Conservation (phyloP, 805 yeast species). For the Monosporozyma solicola region DNA sequence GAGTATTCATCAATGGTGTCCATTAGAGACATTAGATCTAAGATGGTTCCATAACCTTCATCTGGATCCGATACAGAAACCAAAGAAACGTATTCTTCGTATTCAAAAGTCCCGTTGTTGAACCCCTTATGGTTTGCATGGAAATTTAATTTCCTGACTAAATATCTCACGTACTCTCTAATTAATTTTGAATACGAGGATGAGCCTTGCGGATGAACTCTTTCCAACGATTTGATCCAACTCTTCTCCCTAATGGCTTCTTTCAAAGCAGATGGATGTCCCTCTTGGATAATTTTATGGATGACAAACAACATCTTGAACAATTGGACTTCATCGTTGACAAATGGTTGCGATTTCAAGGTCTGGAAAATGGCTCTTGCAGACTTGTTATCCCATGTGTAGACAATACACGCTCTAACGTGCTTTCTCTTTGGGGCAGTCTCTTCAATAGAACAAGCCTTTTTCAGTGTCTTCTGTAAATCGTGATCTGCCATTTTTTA, state of each 20-base stretch:
- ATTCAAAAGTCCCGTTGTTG: slow-evolving; percentile 84
- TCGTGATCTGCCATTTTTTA: slow-evolving; percentile 31
- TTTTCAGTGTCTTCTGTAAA: slow-evolving; percentile 40
- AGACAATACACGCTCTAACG: slow-evolving; percentile 90
- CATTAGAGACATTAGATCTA: slow-evolving; percentile 79
- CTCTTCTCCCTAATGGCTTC: slow-evolving; percentile 74
- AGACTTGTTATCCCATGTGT: slow-evolving; percentile 91
- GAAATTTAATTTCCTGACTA: slow-evolving; percentile 67
- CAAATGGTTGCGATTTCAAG: slow-evolving; percentile 69
- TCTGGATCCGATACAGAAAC: slow-evolving; percentile 87
- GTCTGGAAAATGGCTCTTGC: slow-evolving; percentile 80
- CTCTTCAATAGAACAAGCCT: slow-evolving; percentile 81
- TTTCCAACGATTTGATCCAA: slow-evolving; percentile 67
- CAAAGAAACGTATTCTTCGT: slow-evolving; percentile 86
- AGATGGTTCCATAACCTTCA: slow-evolving; percentile 84
- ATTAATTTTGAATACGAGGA: slow-evolving; percentile 58
- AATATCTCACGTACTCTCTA: slow-evolving; percentile 61
- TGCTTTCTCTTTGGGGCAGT: slow-evolving; percentile 93
- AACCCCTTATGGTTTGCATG: slow-evolving; percentile 82
- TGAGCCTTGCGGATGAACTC: slow-evolving; percentile 36
- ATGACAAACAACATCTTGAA: slow-evolving; percentile 79
- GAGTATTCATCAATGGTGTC: slow-evolving; percentile 76
- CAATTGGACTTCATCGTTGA: slow-evolving; percentile 66
- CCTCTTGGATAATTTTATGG: slow-evolving; percentile 94
- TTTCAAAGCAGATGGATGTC: slow-evolving; percentile 76